Conservation (phyloP, 192 early-diverging fungal species). For the Linnemannia elongata region DNA sequence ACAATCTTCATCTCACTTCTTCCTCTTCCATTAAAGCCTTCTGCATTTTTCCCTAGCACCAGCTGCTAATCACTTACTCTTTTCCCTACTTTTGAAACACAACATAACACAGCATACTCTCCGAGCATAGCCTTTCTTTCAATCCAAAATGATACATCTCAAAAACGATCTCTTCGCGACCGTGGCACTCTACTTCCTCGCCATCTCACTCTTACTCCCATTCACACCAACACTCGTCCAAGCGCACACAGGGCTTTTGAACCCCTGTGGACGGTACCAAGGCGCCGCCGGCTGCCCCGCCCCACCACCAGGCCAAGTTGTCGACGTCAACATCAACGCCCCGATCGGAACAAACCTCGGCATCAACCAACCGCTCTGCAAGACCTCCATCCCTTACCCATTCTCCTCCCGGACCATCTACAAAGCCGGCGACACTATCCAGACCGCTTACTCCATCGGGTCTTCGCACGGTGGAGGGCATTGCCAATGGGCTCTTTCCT, state of each 20-base stretch:
- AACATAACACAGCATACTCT: too few species aligned
- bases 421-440: slow-evolving; percentile 64
- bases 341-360: slow-evolving; percentile 54
- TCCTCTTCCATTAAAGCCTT: too few species aligned
- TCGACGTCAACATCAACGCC: slow-evolving; percentile 61
- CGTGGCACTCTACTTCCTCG: background rate
- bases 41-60: too few species aligned
- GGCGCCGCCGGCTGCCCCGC: slow-evolving; percentile 53
- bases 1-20: too few species aligned
- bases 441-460: slow-evolving; percentile 63
- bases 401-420: slow-evolving; percentile 49
- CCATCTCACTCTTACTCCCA: slow-evolving; percentile 27
- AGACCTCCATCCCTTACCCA: slow-evolving; percentile 56
- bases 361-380: slow-evolving; percentile 57
- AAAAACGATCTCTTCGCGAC: background rate
- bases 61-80: too few species aligned
- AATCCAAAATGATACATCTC: too few species aligned
- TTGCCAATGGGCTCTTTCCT: slow-evolving; percentile 77
- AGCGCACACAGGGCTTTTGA: slow-evolving; percentile 59
- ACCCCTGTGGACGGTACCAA: slow-evolving; percentile 58
- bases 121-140: too few species aligned
- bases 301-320: slow-evolving; percentile 45
- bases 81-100: too few species aligned
- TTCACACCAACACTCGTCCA: slow-evolving; percentile 18
- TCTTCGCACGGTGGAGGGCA: slow-evolving; percentile 74